A percentile compares a stretch with the other conserved stretches of the same genome.
phyloP scores from a whole-genome alignment of 1,139 yeast genomes.

The Kodamaea arcana region DNA sequence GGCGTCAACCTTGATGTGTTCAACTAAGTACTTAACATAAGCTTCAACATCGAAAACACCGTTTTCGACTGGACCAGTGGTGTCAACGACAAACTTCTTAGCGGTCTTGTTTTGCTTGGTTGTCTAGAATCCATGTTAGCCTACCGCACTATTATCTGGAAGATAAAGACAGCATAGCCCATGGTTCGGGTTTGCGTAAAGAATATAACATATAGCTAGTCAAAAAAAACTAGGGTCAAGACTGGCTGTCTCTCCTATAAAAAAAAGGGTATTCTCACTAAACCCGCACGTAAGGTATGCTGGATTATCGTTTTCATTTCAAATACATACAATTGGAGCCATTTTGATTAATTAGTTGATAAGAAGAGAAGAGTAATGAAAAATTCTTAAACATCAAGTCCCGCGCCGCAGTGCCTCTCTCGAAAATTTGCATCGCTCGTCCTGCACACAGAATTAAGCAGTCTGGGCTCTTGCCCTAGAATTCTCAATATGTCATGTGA shows the following conservation, averaged over 20 bases:
- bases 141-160: slow-evolving; percentile 53
- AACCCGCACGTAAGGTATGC: slow-evolving; percentile 34
- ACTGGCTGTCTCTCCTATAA: slow-evolving; percentile 5
- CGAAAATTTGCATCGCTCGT: too few relatives aligned
- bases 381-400: slow-evolving; percentile 1
- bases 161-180: slow-evolving; percentile 57
- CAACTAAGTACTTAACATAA: slow-evolving; percentile 96
- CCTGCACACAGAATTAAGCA: too few relatives aligned
- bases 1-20: slow-evolving; percentile 98
- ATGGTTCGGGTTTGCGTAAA: slow-evolving; percentile 35
- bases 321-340: slow-evolving; percentile 87
- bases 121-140: slow-evolving; percentile 58
- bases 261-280: slow-evolving; percentile 12
- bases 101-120: slow-evolving; percentile 74
- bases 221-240: slow-evolving; percentile 2
- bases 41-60: slow-evolving; percentile 98
- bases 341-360: slow-evolving; percentile 33
- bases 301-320: slow-evolving; percentile 6
- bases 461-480: too few relatives aligned
- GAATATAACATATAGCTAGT: slow-evolving; percentile 7
- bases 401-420: too few relatives aligned
- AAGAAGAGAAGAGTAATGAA: slow-evolving; percentile 8
- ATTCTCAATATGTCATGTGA: too few relatives aligned
- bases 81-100: slow-evolving; percentile 94
- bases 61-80: slow-evolving; percentile 95